Base-by-base conservation (phyloP, 768 basidiomycete genomes). In the Amanita exitialis region DNA sequence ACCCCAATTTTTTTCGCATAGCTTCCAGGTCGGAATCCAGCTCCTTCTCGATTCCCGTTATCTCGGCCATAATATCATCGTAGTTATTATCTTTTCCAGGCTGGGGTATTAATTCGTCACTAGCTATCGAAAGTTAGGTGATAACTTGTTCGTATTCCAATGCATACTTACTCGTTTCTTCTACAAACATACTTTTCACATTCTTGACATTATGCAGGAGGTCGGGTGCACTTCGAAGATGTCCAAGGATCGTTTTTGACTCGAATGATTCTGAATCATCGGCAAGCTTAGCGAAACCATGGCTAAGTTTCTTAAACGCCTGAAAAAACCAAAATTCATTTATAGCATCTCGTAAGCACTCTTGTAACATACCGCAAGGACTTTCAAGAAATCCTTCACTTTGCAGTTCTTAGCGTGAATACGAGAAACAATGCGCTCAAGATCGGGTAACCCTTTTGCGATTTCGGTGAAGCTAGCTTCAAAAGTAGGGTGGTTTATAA, bases 361-460 rank as follows among this genome's bases (percentile, higher is more conserved):
- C 25, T 35, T 35, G 20, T 20, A 25, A 59, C 70, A 39, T 62
- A 93, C 92, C 42, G 69, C 67, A 8, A 96, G 74, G 20, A 95
- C 86, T 62, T 83, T 89, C 56, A 86, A 63, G 63, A 99, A 99
- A 60, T 96, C 91, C 57, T 76, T 81, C 54, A 93, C 79, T 63
- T 80, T 85, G 67, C 90, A 90, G 52, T 82, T 88, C 62, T 86
- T 91, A 10, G 94, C 94, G 61, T 98, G 96, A 50, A 98, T 87
- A 34, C 96, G 85, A 9, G 93, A 93, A 8, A 99, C 83, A 52
- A 96, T 81, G 12, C 96, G 88, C 62, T 98, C 91, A 7, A 95
- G 76, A 64, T 98, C 95, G 5, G 93, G 93, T 6, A 96, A 63
- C 12, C 84, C 82, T 65, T 90, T 91, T 7, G 82, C 84, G 18